phyloP scores from a whole-genome alignment of 305 asterid species.

The Plantago rigida region DNA sequence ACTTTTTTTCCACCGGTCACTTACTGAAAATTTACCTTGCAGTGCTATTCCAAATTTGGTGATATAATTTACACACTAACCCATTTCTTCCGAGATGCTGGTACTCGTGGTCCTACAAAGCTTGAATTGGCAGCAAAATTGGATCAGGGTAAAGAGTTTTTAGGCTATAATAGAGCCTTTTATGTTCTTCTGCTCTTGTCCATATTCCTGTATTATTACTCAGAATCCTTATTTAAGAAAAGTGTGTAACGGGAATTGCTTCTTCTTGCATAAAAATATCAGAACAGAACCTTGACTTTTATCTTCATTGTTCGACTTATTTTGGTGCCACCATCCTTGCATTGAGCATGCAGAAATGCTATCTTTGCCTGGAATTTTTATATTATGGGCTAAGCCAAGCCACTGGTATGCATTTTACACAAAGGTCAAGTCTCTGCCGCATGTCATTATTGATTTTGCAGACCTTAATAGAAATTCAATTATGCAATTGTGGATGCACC shows the following conservation, averaged over 20 bases:
- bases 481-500: no score
- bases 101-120: constrained; percentile 46
- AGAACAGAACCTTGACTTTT: not conserved
- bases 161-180: constrained; percentile 14
- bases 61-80: constrained; percentile 79
- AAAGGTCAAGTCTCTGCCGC: not conserved
- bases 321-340: not conserved
- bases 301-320: not conserved
- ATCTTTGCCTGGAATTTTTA: not conserved
- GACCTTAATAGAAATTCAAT: no score
- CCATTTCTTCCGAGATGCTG: constrained; percentile 75
- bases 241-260: constrained; percentile 10
- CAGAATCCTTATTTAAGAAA: constrained; percentile 21
- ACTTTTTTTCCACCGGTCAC: constrained; percentile 16
- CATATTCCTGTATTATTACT: constrained; percentile 13
- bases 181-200: constrained; percentile 21
- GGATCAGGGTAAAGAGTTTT: constrained; percentile 39
- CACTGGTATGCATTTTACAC: constrained; percentile 2
- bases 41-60: constrained; percentile 87
- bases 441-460: constrained; percentile 1
- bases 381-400: not conserved
- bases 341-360: not conserved
- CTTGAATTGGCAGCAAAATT: constrained; percentile 35
- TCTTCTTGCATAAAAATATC: not conserved
- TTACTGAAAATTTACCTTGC: constrained; percentile 29